Evolutionary conservation across 345 rosid species (phyloP).

Genomic region (Trapa bicornis): DNA sequence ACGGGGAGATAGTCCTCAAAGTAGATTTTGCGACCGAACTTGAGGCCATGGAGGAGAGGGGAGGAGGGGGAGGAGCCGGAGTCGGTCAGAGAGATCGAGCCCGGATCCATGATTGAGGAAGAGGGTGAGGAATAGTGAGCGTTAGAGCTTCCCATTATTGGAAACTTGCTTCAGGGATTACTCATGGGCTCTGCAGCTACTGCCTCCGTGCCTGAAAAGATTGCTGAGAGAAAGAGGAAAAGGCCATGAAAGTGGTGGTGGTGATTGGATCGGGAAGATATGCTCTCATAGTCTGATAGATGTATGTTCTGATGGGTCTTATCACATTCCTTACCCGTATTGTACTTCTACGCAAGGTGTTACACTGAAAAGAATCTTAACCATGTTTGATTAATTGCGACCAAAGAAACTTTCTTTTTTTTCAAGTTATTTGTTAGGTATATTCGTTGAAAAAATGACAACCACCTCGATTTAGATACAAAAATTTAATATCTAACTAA

Average conservation of each 20-base stretch:
- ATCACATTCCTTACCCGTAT: no score
- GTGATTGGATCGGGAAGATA: background rate
- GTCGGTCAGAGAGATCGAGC: constrained; percentile 44
- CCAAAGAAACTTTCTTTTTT: no score
- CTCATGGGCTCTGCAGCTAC: background rate
- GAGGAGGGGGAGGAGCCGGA: constrained; percentile 23
- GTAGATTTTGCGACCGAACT: constrained; percentile 66
- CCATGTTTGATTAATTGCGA: no score
- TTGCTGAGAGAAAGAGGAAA: background rate
- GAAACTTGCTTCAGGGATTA: constrained; percentile 1
- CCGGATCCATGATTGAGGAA: constrained; percentile 39
- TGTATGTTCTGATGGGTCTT: no score
- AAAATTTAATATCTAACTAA: no score
- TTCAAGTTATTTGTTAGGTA: no score
- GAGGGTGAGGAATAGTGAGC: background rate
- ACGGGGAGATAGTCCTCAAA: constrained; percentile 41
- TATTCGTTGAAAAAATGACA: no score
- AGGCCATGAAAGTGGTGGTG: background rate
- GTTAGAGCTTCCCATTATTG: background rate
- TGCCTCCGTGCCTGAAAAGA: background rate
- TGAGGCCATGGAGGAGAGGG: constrained; percentile 38
- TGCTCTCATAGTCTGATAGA: no score
- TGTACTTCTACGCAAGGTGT: no score
- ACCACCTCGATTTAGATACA: no score
- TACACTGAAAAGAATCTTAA: no score